Base-by-base conservation (phyloP, 2,329 filamentous ascomycete species). In the Fusarium gaditjirri region DNA sequence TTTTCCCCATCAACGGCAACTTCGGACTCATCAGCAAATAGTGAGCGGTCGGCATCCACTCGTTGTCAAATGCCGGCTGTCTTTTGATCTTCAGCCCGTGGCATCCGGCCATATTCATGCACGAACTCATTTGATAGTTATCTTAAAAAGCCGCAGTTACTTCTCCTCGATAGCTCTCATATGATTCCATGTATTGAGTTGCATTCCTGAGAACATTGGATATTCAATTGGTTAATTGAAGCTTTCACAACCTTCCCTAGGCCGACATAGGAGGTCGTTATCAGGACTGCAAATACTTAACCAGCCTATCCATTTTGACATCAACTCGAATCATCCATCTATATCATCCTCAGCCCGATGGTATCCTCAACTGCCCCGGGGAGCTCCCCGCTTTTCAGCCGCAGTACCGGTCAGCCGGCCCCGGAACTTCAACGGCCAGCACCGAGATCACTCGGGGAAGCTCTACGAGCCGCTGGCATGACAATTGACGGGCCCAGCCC, bases 371-470 rank as follows among this genome's bases (percentile, higher is more conserved):
- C 33, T 44, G 35, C 35, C 13, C n/a, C 43, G 35, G 61, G 43
- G n/a, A 42, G 49, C 23, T 55, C 66, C 54, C 69, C 61, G 46
- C 63, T 57, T 43, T 66, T 64, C 47, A 59, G 47, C 41, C 71
- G 59, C 59, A 68, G 54, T 31, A 23, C 55, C 47, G 70, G 67
- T 13, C 38, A 42, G 38, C 31, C 33, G 46, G 47, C 60, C 8
- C 50, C 58, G 36, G 68, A 57, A 44, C 35, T 42, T 29, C 72
- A 61, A 36, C 71, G 70, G 14, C 62, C 70, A 29, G 61, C 55
- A 23, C 65, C 67, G 38, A 67, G 76, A 42, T 77, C 79, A 12
- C 77, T 81, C 14, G 75, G 71, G 8, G 73, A 79, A 35, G 79
- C 78, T 43, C 67, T 81, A 36, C 73, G 65, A 19, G 70, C 72